Conservation (phyloP, 257 asterid species). For the Solanum okadae region DNA sequence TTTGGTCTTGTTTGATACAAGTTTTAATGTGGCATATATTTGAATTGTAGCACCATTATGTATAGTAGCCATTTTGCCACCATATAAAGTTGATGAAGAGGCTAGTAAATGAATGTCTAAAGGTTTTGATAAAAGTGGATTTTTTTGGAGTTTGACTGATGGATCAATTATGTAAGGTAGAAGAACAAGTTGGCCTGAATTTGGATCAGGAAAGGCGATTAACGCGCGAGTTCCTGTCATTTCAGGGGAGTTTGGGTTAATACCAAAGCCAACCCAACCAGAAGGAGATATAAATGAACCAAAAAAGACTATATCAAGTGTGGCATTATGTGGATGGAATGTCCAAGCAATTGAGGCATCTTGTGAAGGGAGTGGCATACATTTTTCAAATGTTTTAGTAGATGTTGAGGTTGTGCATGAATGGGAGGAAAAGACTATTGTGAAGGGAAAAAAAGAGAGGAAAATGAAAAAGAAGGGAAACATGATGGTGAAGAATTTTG, state of each 20-base stretch:
- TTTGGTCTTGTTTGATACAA: constrained; percentile 50
- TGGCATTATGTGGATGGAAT: constrained; percentile 63
- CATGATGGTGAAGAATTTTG: background rate
- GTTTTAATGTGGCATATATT: constrained; percentile 53
- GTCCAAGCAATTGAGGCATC: constrained; percentile 90
- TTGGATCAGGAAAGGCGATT: constrained; percentile 81
- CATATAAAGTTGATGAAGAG: constrained; percentile 64
- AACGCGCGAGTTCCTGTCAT: constrained; percentile 86
- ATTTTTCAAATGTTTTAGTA: constrained; percentile 45
- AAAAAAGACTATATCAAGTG: constrained; percentile 71
- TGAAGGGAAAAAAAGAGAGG: constrained; percentile 13
- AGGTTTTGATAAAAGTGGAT: constrained; percentile 80
- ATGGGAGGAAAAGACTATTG: constrained; percentile 29
- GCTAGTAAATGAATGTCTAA: constrained; percentile 60
- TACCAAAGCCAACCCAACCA: constrained; percentile 97
- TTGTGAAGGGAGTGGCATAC: constrained; percentile 69
- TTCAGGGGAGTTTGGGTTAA: constrained; percentile 71
- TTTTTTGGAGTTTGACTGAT: constrained; percentile 52
- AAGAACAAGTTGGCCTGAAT: constrained; percentile 78
- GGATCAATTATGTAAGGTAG: constrained; percentile 77
- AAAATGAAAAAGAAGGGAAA: background rate
- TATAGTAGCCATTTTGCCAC: constrained; percentile 87
- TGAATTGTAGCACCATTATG: constrained; percentile 64
- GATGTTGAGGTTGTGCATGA: constrained; percentile 41
- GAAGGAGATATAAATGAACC: constrained; percentile 89